Conservation (phyloP, 148 eudicot genomes). For the Chenopodium suecicum region DNA sequence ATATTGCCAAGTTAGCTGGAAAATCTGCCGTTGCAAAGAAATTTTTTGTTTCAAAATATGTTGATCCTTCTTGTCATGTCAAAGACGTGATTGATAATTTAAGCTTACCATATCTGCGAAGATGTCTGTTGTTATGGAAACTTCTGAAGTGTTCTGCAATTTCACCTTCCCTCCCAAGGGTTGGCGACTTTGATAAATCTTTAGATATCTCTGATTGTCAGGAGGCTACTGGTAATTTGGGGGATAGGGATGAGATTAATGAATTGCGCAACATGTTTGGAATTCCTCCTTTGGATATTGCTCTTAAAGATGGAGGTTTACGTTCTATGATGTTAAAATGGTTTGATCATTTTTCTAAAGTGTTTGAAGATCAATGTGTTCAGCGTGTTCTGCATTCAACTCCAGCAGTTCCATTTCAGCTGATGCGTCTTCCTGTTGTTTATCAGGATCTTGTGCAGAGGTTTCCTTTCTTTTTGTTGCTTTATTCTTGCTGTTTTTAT, state of each 20-base stretch:
- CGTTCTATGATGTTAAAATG: slow-evolving; percentile 54
- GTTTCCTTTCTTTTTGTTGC: slow-evolving; percentile 31
- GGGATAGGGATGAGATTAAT: slow-evolving; percentile 51
- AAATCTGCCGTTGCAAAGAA: slow-evolving; percentile 38
- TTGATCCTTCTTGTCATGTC: slow-evolving; percentile 46
- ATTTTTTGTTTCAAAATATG: slow-evolving; percentile 53
- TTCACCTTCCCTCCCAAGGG: slow-evolving; percentile 48
- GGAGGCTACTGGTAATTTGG: slow-evolving; percentile 34
- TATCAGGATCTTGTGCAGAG: slow-evolving; percentile 95
- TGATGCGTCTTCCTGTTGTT: slow-evolving; percentile 75
- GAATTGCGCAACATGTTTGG: slow-evolving; percentile 64
- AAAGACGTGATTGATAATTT: slow-evolving; percentile 53
- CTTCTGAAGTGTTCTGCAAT: slow-evolving; percentile 50
- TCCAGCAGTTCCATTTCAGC: slow-evolving; percentile 74
- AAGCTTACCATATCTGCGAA: slow-evolving; percentile 80
- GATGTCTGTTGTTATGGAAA: slow-evolving; percentile 86
- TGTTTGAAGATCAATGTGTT: slow-evolving; percentile 37
- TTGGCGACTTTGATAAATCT: slow-evolving; percentile 36
- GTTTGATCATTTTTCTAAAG: slow-evolving; percentile 58
- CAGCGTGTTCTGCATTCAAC: slow-evolving; percentile 38
- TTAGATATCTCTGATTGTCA: slow-evolving; percentile 33
- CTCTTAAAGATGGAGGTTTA: slow-evolving; percentile 50
- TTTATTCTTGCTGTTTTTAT: background rate
- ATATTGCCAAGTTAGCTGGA: slow-evolving; percentile 49
- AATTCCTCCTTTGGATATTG: slow-evolving; percentile 65